A percentile compares a stretch with the other conserved stretches of the same genome.
Evolutionary conservation across 2,329 filamentous ascomycete species (phyloP).

Genomic region (Zymoseptoria tritici): DNA sequence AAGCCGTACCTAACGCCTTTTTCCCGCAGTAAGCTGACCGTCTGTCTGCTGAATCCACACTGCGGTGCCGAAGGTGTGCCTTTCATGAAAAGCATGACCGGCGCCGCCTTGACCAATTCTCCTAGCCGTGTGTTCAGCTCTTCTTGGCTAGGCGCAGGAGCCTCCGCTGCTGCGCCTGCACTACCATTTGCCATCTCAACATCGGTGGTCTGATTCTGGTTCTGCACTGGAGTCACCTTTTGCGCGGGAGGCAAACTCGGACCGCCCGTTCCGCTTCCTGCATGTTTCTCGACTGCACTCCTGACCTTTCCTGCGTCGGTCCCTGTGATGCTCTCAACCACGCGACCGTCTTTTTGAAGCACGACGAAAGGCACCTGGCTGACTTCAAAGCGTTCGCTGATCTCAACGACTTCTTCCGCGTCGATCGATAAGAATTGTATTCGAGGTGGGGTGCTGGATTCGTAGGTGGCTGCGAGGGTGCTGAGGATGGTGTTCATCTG

Average conservation of each 20-base stretch:
- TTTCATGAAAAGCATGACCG: conserved; percentile 99
- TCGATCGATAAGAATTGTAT: conserved; percentile 86
- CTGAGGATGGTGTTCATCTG: conserved; percentile 85
- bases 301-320: conserved; percentile 83
- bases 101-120: conserved; percentile 87
- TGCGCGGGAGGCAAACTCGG: conserved; percentile 36
- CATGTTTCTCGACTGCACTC: conserved; percentile 75
- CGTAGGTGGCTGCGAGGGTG: conserved; percentile 80
- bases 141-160: conserved; percentile 53
- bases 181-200: conserved; percentile 11
- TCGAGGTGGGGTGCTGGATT: conserved; percentile 53
- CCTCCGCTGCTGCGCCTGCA: conserved; percentile 36
- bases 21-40: conserved; percentile 80
- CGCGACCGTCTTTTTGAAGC: conserved; percentile 64
- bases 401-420: conserved; percentile 86
- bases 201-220: background rate
- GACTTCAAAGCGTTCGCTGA: conserved; percentile 88
- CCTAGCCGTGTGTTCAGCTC: conserved; percentile 73
- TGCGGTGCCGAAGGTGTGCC: conserved; percentile 82
- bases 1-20: conserved; percentile 93
- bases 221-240: conserved; percentile 24
- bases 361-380: conserved; percentile 91
- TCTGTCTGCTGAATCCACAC: conserved; percentile 86
- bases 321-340: conserved; percentile 80
- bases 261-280: conserved; percentile 38